phyloP scores from a whole-genome alignment of 306 rosid species.

The Pterocarpus macrocarpus region DNA sequence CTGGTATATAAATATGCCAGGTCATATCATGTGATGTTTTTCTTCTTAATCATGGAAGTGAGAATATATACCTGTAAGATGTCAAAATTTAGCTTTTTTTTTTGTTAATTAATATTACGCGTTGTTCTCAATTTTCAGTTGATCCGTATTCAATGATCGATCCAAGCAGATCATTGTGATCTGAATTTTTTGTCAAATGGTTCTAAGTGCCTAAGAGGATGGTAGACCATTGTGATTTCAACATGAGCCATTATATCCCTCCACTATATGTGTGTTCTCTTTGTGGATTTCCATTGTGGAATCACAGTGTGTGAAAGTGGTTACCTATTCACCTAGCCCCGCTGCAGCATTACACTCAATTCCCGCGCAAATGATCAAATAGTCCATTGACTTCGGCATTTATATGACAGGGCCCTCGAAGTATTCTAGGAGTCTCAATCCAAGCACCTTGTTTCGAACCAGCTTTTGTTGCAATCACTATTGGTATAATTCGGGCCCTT shows the following conservation, averaged over 20 bases:
- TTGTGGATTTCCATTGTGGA: background rate
- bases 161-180: background rate
- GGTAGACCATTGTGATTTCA: background rate
- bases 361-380: background rate
- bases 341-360: background rate
- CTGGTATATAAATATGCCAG: too few species aligned
- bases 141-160: background rate
- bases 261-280: background rate
- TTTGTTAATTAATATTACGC: too few species aligned
- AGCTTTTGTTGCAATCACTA: background rate
- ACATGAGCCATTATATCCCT: background rate
- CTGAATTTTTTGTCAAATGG: background rate
- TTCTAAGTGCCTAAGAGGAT: background rate
- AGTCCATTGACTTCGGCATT: background rate
- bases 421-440: background rate
- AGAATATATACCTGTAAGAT: too few species aligned
- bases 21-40: too few species aligned
- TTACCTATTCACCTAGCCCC: background rate
- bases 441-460: background rate
- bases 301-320: background rate
- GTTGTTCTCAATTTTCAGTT: too few species aligned
- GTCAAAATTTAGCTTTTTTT: too few species aligned
- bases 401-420: background rate
- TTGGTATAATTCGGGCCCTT: background rate
- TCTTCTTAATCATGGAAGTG: too few species aligned